Percentiles rank a stretch among this genome's conserved stretches.
phyloP scores from a whole-genome alignment of 83 land plant genomes.

The Diphasiastrum complanatum region DNA sequence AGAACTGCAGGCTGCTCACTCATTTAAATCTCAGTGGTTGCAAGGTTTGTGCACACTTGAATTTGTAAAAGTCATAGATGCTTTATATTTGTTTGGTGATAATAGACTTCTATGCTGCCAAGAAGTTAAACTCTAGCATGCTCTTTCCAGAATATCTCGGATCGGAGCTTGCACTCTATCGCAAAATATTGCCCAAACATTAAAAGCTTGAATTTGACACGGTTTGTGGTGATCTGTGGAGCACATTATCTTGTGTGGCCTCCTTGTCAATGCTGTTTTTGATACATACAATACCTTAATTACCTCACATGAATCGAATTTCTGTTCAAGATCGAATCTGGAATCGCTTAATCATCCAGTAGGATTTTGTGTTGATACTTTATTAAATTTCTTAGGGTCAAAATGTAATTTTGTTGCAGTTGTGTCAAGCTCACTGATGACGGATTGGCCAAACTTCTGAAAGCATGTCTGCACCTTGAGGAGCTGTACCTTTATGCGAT shows the following conservation, averaged over 20 bases:
- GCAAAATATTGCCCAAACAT: constrained; percentile 43
- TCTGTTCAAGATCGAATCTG: no score
- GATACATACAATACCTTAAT: neutral
- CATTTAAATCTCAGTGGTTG: constrained; percentile 70
- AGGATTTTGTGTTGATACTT: neutral
- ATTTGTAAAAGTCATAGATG: neutral
- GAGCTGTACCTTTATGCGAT: constrained; percentile 78
- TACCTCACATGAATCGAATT: no score
- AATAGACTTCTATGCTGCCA: neutral
- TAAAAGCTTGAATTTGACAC: constrained; percentile 49
- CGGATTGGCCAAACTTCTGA: constrained; percentile 50
- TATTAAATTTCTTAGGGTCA: neutral
- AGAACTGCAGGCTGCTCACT: constrained; percentile 42
- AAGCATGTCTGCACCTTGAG: constrained; percentile 49
- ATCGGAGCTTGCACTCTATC: constrained; percentile 41
- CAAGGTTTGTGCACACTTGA: constrained; percentile 42
- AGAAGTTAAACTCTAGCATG: neutral
- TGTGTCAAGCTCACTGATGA: constrained; percentile 60
- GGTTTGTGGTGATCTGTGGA: constrained; percentile 23
- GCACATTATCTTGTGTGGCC: neutral
- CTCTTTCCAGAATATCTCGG: constrained; percentile 47
- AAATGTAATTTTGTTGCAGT: constrained; percentile 21
- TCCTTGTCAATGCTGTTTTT: neutral
- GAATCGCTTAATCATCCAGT: no score
- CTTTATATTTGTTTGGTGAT: no score